Evolutionary conservation across 352 stramenopile species (phyloP).

Genomic region (Globisporangium apiculatum): DNA sequence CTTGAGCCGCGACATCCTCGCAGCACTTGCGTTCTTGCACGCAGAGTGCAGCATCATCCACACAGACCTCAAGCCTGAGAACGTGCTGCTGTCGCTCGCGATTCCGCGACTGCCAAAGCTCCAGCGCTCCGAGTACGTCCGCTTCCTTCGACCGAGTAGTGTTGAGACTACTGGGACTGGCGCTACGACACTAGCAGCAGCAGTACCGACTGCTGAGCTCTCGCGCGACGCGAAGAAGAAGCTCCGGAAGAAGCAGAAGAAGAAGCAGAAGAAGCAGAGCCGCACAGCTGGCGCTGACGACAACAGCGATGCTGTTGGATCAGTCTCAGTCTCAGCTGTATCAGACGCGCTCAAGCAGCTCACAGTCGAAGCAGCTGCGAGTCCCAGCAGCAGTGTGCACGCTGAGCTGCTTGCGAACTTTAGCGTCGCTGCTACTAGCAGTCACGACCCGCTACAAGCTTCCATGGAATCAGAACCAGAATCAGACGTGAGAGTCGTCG

Average conservation of each 20-base stretch:
- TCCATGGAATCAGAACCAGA: too few relatives aligned
- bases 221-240: conserved; percentile 90
- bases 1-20: conserved; percentile 92
- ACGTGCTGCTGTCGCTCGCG: conserved; percentile 91
- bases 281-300: conserved; percentile 30
- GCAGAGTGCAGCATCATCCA: conserved; percentile 98
- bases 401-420: conserved; percentile 8
- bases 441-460: too few relatives aligned
- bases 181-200: conserved; percentile 33
- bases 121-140: conserved; percentile 43
- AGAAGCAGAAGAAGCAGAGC: conserved; percentile 89
- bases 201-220: conserved; percentile 17
- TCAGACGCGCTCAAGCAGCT: conserved; percentile 1
- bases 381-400: background rate
- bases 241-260: conserved; percentile 93
- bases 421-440: background rate
- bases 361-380: background rate
- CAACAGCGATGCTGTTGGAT: conserved; percentile 8
- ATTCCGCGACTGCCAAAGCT: conserved; percentile 69
- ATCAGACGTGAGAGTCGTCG: too few relatives aligned
- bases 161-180: background rate
- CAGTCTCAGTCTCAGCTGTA: background rate
- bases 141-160: conserved; percentile 7
- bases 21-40: conserved; percentile 97
- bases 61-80: conserved; percentile 99